A percentile compares a stretch with the other conserved stretches of the same genome.
Evolutionary conservation across 1,284 basidiomycete species (phyloP).

Genomic region (Malassezia furfur): DNA sequence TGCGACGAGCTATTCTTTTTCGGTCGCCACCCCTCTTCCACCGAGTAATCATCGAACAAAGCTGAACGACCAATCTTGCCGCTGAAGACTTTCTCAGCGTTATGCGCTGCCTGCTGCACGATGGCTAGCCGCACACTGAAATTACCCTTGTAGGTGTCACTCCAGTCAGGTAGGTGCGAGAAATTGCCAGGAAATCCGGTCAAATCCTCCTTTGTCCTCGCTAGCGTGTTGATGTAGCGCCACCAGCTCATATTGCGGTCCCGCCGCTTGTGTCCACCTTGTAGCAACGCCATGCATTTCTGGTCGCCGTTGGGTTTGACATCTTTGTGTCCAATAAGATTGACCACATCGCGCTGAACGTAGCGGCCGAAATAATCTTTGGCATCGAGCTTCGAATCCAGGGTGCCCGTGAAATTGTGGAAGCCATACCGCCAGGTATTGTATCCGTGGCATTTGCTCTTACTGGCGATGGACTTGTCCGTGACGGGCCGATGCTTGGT

Average conservation of each 20-base stretch:
- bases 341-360: slow-evolving; percentile 36
- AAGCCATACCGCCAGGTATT: slow-evolving; percentile 46
- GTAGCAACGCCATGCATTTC: slow-evolving; percentile 42
- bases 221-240: slow-evolving; percentile 43
- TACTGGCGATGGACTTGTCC: slow-evolving; percentile 20
- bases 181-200: slow-evolving; percentile 30
- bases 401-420: slow-evolving; percentile 26
- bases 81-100: slow-evolving; percentile 35
- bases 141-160: slow-evolving; percentile 16
- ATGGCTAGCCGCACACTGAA: slow-evolving; percentile 31
- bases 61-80: slow-evolving; percentile 30
- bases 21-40: not conserved
- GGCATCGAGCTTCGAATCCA: slow-evolving; percentile 22
- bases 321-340: slow-evolving; percentile 39
- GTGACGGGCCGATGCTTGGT: slow-evolving; percentile 35
- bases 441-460: slow-evolving; percentile 25
- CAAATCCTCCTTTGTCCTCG: slow-evolving; percentile 30
- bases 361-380: slow-evolving; percentile 34
- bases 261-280: slow-evolving; percentile 33
- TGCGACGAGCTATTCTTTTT: not conserved
- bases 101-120: slow-evolving; percentile 33
- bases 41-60: slow-evolving; percentile 21
- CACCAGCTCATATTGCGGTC: slow-evolving; percentile 44
- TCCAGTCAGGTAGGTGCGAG: slow-evolving; percentile 37
- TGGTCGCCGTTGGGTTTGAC: slow-evolving; percentile 29